Evolutionary conservation across 2,329 filamentous ascomycete genomes (phyloP), one percentile per base, ranked within the genome.

Genomic region (Penicillium palitans): DNA sequence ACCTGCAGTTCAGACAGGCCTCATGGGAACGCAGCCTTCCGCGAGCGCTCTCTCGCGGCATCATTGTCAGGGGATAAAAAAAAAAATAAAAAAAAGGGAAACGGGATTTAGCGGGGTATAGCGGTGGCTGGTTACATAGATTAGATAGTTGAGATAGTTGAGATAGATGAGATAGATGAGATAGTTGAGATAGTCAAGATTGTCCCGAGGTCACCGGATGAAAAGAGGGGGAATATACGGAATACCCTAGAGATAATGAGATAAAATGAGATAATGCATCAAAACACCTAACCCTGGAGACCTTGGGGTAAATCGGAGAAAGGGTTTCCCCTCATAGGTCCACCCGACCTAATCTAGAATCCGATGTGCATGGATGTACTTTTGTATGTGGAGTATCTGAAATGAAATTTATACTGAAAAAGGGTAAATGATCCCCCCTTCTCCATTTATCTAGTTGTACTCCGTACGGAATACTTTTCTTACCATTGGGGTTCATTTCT

Each of bases 1-100:
- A 82, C 80, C 79, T 73, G 78, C 80, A 82, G 60, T 79, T 80
- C 51, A 81, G 73, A 57, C 71, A 74, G 27, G 71, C 71, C 53
- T 72, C 68, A 51, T 74, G 69, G 41, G 71, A 73, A 40, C 72
- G 71, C 42, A 74, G 58, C 55, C 72, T 66, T 55, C 71, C 68
- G 42, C 70, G 71, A 47, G 61, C 62, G 59, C 60, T 63, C 50
- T 72, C 70, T 27, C 66, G 68, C 42, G 68, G 67, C 67, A 68
- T 72, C 61, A 62, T 72, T 41, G 27, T n/a, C 31, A 12, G 7
- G 35, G 15, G 2, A 21, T 42, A 37, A 15, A 21, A 17, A 42
- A 33, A n/a, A 9, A 33, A 48, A 37, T 10, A 31, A 19, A 37
- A 33, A 21, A 41, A 12, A 12, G 13, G 8, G 9, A 9, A 7